Conservation (phyloP, 169 alveolate genomes). For the Cryptosporidium muris region DNA sequence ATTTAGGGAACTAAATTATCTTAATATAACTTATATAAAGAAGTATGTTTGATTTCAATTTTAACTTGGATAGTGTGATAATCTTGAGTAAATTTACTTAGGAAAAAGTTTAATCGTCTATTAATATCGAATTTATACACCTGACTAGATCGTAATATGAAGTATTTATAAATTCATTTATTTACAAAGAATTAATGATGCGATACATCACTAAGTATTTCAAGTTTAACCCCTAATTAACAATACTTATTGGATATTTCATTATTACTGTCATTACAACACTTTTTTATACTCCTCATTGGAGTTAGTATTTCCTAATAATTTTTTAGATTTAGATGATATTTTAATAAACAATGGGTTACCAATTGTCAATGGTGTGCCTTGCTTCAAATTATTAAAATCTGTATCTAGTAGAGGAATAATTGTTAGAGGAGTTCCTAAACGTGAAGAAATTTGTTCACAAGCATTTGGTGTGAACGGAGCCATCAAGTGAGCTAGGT, state of each 20-base stretch:
- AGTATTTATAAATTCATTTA: no score
- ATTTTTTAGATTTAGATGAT: neutral
- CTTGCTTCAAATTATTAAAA: conserved; percentile 14
- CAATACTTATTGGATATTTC: neutral
- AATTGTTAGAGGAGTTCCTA: conserved; percentile 75
- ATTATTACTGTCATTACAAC: no score
- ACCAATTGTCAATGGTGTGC: conserved; percentile 22
- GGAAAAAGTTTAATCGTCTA: no score
- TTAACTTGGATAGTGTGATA: no score
- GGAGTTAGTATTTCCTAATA: neutral
- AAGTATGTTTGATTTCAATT: no score
- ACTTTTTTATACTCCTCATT: no score
- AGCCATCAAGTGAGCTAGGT: conserved; percentile 84
- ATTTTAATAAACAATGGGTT: conserved; percentile 57
- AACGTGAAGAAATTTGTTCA: conserved; percentile 78
- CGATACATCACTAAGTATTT: neutral
- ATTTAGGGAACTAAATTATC: no score
- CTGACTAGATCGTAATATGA: no score
- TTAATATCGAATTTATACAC: no score
- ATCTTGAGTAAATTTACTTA: no score
- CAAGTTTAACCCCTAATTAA: neutral
- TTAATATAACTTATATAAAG: no score
- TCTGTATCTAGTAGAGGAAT: conserved; percentile 4
- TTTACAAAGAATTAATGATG: no score
- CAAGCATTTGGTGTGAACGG: conserved; percentile 87